Evolutionary conservation across 768 basidiomycete species (phyloP), one percentile per base, ranked within the genome.

Genomic region (Suillus placidus): DNA sequence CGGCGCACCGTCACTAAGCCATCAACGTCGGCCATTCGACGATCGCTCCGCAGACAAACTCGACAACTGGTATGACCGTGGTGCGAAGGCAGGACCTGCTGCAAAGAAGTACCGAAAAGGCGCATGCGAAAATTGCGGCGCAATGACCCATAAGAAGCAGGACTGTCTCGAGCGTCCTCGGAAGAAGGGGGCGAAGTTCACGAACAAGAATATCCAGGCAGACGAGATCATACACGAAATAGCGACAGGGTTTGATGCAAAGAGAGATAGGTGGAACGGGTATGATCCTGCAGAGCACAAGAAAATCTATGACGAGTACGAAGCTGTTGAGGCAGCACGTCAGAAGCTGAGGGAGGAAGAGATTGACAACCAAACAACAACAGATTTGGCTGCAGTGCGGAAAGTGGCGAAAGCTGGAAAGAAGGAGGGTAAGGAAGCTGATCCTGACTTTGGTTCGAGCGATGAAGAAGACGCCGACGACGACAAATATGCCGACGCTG

Each of bases 111-210:
- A 91, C 75, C 87, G 97, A 69, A 96, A 97, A 75, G 97, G 97
- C 40, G 97, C 97, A 35, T 99, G 97, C 81, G 96, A 98, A 81
- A 99, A 99, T 74, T 99, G 97, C 69, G 97, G 97, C 65, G 93
- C 97, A 20, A 90, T 98, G 85, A 94, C 95, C 0, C 97, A 99
- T 81, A 91, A 92, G 77, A 86, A 83, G 66, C 82, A 86, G 73
- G 97, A 99, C 75, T 99, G 97, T 77, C 84, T 99, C 56, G 97
- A 99, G 77, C 89, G 97, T 65, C 97, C 97, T 45, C 88, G 97
- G 65, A 95, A 94, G 83, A 93, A 93, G 75, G 97, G 97, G 51
- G 97, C 97, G 58, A 97, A 90, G 78, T 99, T 83, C 76, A 94
- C 95, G 57, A 91, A 90, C 79, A 91, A 87, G 77, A 82, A 97